Evolutionary conservation across 768 basidiomycete species (phyloP).

Genomic region (Rubroboletus pulcherrimus): DNA sequence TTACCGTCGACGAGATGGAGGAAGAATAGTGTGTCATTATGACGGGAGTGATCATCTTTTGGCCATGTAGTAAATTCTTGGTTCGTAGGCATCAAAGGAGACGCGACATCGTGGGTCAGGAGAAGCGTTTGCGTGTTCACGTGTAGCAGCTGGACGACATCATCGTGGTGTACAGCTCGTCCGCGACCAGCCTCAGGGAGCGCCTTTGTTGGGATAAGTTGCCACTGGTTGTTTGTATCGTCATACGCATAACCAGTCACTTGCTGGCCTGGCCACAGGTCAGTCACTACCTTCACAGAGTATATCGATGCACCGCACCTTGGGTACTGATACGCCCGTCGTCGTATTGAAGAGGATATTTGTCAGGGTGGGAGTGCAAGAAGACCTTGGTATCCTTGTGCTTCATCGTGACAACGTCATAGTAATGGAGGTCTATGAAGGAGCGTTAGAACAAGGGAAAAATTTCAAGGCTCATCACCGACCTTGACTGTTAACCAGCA

Average conservation of each 20-base stretch:
- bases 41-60: slow-evolving; percentile 68
- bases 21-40: slow-evolving; percentile 89
- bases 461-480: slow-evolving; percentile 14
- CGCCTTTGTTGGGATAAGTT: slow-evolving; percentile 91
- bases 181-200: slow-evolving; percentile 92
- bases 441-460: neutral
- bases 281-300: neutral
- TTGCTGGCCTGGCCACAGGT: slow-evolving; percentile 67
- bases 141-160: slow-evolving; percentile 86
- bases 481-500: slow-evolving; percentile 92
- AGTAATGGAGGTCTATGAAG: slow-evolving; percentile 85
- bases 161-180: slow-evolving; percentile 85
- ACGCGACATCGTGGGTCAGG: slow-evolving; percentile 96
- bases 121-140: slow-evolving; percentile 78
- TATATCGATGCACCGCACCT: slow-evolving; percentile 41
- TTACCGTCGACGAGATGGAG: slow-evolving; percentile 68
- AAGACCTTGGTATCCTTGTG: slow-evolving; percentile 94
- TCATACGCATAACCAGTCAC: slow-evolving; percentile 94
- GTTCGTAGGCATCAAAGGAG: slow-evolving; percentile 94
- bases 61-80: slow-evolving; percentile 96
- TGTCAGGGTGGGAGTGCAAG: slow-evolving; percentile 89
- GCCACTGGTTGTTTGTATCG: slow-evolving; percentile 95
- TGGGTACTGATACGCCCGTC: slow-evolving; percentile 95
- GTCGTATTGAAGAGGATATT: slow-evolving; percentile 90
- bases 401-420: slow-evolving; percentile 78